Evolutionary conservation across 208 protist species (phyloP).

Genomic region (Acanthamoeba sp.): DNA sequence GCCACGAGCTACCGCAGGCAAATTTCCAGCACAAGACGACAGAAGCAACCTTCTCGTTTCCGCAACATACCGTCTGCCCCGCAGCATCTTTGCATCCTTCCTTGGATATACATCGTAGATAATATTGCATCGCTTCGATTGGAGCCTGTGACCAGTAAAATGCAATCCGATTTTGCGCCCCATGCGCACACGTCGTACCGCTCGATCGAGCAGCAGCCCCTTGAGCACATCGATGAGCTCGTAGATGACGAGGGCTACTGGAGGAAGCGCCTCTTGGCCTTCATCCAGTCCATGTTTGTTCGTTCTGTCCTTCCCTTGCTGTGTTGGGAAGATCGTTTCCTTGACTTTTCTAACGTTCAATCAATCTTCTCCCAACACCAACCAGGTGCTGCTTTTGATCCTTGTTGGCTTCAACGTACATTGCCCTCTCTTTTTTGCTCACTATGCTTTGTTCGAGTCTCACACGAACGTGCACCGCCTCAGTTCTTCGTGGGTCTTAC

Average conservation of each 20-base stretch:
- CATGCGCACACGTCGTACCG: background rate
- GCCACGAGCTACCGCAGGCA: too few species aligned
- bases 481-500: conserved; percentile 1
- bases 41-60: too few species aligned
- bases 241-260: background rate
- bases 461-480: background rate
- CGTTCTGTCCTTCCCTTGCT: background rate
- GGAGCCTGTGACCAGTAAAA: background rate
- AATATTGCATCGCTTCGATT: too few species aligned
- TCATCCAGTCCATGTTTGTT: conserved; percentile 44
- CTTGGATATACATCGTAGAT: too few species aligned
- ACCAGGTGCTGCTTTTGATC: conserved; percentile 21
- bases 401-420: conserved; percentile 8
- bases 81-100: background rate
- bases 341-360: background rate
- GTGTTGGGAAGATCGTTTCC: background rate
- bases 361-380: background rate
- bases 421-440: background rate
- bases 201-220: conserved; percentile 3
- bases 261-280: conserved; percentile 19
- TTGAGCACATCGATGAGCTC: background rate
- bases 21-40: too few species aligned
- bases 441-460: background rate
- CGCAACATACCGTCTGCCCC: too few species aligned
- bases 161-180: conserved; percentile 15